Evolutionary conservation across 352 stramenopile genomes (phyloP).

Genomic region (Phytophthora foliorum): DNA sequence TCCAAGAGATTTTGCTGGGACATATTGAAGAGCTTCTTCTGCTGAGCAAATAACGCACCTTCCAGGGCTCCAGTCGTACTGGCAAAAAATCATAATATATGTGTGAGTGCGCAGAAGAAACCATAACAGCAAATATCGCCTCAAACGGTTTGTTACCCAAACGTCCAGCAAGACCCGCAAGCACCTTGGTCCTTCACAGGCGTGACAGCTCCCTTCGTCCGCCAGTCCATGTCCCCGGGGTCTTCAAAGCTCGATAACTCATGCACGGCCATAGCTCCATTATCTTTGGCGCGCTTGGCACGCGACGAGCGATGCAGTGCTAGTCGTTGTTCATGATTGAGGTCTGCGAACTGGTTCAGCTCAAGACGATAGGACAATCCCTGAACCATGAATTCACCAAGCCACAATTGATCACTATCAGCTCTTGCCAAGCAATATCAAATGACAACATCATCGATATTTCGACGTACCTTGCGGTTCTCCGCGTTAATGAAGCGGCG

Average conservation of each 20-base stretch:
- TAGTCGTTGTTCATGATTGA: conserved; percentile 76
- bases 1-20: conserved; percentile 93
- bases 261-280: conserved; percentile 65
- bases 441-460: neutral
- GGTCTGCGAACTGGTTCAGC: conserved; percentile 88
- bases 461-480: conserved; percentile 74
- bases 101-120: conserved; percentile 12
- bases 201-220: conserved; percentile 86
- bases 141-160: conserved; percentile 59
- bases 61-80: conserved; percentile 87
- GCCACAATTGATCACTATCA: neutral
- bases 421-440: neutral
- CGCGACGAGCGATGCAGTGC: conserved; percentile 51
- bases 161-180: conserved; percentile 95
- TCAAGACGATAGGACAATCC: conserved; percentile 80
- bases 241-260: conserved; percentile 44
- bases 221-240: conserved; percentile 89
- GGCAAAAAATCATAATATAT: conserved; percentile 9
- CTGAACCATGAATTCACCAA: conserved; percentile 32
- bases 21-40: conserved; percentile 83
- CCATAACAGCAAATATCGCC: neutral
- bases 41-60: conserved; percentile 74
- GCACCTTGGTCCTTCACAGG: conserved; percentile 93
- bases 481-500: conserved; percentile 87
- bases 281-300: conserved; percentile 68